Conservation (phyloP, 495 filamentous ascomycete genomes). For the Xylaria palmicola region DNA sequence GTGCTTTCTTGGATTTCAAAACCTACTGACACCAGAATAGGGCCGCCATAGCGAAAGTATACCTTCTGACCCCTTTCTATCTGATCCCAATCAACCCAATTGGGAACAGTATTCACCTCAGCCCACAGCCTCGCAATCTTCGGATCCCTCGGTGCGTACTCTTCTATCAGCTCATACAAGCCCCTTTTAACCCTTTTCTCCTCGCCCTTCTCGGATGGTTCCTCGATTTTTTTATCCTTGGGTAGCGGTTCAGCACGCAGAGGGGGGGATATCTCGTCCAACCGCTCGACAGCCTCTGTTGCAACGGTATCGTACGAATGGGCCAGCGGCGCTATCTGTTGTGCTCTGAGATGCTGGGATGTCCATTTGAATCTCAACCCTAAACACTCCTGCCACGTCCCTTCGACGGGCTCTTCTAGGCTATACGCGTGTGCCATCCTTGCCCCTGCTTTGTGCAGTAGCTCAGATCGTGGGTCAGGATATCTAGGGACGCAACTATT, state of each 20-base stretch:
- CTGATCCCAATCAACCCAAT: conserved; percentile 82
- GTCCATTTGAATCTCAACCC: conserved; percentile 72
- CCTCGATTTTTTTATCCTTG: conserved; percentile 14
- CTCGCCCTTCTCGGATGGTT: conserved; percentile 9
- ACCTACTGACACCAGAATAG: conserved; percentile 52
- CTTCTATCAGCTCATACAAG: conserved; percentile 59
- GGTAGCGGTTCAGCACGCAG: conserved; percentile 2
- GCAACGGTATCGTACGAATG: conserved; percentile 67
- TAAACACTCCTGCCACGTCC: conserved; percentile 54
- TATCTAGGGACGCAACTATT: background rate
- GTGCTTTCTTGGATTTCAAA: background rate
- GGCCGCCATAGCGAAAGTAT: conserved; percentile 71
- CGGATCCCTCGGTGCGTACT: conserved; percentile 56
- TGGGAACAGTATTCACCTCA: conserved; percentile 66
- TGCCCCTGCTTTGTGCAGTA: background rate
- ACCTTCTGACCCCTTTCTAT: conserved; percentile 68
- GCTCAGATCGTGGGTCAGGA: background rate
- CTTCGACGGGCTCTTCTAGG: background rate
- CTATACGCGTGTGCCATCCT: conserved; percentile 14
- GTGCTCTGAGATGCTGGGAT: conserved; percentile 58
- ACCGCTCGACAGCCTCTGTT: conserved; percentile 60
- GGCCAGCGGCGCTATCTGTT: conserved; percentile 60
- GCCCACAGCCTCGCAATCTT: conserved; percentile 62
- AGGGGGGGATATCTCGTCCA: conserved; percentile 55
- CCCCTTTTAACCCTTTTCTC: conserved; percentile 44